Evolutionary conservation across 768 basidiomycete species (phyloP).

Genomic region (Kwoniella sp.): DNA sequence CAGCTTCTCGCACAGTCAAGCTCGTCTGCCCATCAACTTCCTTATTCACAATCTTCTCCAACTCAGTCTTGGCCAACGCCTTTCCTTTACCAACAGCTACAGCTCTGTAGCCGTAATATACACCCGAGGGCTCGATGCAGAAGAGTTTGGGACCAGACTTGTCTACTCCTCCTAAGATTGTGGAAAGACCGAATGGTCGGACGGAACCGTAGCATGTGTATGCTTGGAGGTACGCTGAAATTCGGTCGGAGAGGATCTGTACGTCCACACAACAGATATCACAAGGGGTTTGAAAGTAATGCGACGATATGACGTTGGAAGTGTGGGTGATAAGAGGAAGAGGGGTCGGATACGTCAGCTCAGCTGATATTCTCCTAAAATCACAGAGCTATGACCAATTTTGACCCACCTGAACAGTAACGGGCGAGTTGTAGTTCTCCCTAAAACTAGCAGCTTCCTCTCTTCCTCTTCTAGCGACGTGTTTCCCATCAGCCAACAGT

Average conservation of each 20-base stretch:
- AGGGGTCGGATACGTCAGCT: not conserved
- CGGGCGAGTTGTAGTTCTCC: constrained; percentile 70
- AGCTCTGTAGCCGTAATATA: constrained; percentile 90
- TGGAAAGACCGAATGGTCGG: constrained; percentile 92
- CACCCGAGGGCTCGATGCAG: constrained; percentile 92
- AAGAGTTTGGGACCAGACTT: constrained; percentile 81
- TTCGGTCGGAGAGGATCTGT: constrained; percentile 70
- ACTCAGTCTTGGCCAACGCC: constrained; percentile 94
- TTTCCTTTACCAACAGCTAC: constrained; percentile 98
- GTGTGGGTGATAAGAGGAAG: too few species aligned
- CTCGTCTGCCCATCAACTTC: constrained; percentile 55
- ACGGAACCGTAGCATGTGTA: constrained; percentile 98
- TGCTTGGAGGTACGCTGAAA: constrained; percentile 86
- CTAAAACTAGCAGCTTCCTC: constrained; percentile 78
- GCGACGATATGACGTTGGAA: not conserved
- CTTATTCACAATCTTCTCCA: constrained; percentile 89
- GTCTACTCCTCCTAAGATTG: constrained; percentile 86
- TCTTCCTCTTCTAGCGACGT: constrained; percentile 77
- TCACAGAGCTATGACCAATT: too few species aligned
- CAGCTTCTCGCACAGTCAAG: constrained; percentile 78
- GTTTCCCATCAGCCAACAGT: constrained; percentile 87
- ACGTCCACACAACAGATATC: too few species aligned
- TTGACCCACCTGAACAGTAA: constrained; percentile 72
- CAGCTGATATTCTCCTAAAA: too few species aligned
- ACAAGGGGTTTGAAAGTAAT: too few species aligned